phyloP scores from a whole-genome alignment of 371 early-diverging fungal genomes.

The Mucor mucedo region DNA sequence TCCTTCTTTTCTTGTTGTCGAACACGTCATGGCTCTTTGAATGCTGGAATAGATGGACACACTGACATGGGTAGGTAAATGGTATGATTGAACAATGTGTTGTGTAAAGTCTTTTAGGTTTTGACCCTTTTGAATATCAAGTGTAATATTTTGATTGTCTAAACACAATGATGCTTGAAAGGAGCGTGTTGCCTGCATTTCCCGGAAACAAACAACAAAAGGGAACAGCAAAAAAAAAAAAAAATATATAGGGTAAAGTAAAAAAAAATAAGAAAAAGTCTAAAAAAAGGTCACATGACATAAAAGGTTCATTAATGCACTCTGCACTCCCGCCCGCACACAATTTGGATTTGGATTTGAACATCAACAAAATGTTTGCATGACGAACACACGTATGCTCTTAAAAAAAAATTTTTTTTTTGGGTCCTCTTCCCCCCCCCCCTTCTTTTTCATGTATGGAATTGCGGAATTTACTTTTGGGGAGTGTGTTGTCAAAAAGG shows the following conservation, averaged over 20 bases:
- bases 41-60: constrained; percentile 50
- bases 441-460: neutral
- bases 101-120: constrained; percentile 49
- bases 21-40: constrained; percentile 30
- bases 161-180: constrained; percentile 11
- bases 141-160: constrained; percentile 8
- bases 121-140: constrained; percentile 44
- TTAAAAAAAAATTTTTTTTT: too few species aligned
- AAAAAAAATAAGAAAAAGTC: constrained; percentile 4
- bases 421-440: too few species aligned
- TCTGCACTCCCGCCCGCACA: neutral
- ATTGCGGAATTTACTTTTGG: too few species aligned
- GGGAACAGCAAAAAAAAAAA: constrained; percentile 8
- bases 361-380: too few species aligned
- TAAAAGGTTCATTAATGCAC: too few species aligned
- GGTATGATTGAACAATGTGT: constrained; percentile 41
- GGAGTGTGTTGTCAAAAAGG: too few species aligned
- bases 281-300: constrained; percentile 3
- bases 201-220: too few species aligned
- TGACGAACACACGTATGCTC: too few species aligned
- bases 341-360: too few species aligned
- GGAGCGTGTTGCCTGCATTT: constrained; percentile 16
- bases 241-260: constrained; percentile 7
- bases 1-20: constrained; percentile 25
- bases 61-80: constrained; percentile 52